Evolutionary conservation across 345 rosid genomes (phyloP), one percentile per base, ranked within the genome.

Genomic region (Sonneratia alba): DNA sequence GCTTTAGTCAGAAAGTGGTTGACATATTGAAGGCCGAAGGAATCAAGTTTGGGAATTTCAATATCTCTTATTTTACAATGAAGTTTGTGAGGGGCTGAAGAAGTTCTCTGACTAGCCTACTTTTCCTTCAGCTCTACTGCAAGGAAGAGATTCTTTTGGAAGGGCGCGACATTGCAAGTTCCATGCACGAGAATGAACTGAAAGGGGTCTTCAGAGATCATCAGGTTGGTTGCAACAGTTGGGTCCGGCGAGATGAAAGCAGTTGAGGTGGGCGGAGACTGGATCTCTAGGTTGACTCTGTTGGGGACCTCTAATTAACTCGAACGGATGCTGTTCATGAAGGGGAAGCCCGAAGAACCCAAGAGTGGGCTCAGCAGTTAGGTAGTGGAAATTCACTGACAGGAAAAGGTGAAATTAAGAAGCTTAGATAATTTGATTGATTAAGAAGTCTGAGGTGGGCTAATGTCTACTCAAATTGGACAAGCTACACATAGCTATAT

Each of bases 91-190:
- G 79, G 97, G 96, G 16, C 82, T 92, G 86, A 92, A 95, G 85
- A 82, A 89, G 80, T 89, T 85, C 85, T 95, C 97, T 12, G 87
- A 95, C 73, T 92, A 97, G 97, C 99, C 99, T 18, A 92, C 99
- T 38, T 95, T 77, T 80, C 99, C 99, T 79, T 97, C 32, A 92
- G 85, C 86, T 95, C 67, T 95, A 89, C 77, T 88, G 87, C 87
- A 92, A 85, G 21, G 96, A 97, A 59, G 97, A 95, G 74, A 92
- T 95, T 66, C 91, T 95, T 22, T 95, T 22, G 99, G 99, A 76
- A 97, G 99, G 59, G 1, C 79, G 83, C 79, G 99, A 95, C 78
- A 95, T 95, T 43, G 87, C 24, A 42, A 86, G 84, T 62, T 86
- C 97, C 47, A 95, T 95, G 99, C 97, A 92, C 49, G 82, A 90